Percentiles rank a stretch among this genome's conserved stretches.
phyloP scores from a whole-genome alignment of 805 yeast genomes.

The Pichia nanzhaoensis region DNA sequence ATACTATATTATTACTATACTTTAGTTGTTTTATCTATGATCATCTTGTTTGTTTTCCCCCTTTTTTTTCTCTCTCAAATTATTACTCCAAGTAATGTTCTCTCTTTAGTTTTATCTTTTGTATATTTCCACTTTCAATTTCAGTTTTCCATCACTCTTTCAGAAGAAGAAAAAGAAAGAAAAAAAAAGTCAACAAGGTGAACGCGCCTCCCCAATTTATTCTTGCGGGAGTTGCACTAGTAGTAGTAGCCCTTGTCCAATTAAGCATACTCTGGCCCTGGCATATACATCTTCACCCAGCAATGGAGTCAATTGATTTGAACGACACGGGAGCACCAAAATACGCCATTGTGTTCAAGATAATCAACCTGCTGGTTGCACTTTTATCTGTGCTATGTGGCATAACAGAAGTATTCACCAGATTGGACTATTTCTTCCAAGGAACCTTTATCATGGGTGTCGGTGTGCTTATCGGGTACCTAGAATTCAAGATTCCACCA shows the following conservation, averaged over 20 bases:
- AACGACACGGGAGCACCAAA: constrained; percentile 29
- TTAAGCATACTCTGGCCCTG: too few relatives aligned
- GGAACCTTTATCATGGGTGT: constrained; percentile 52
- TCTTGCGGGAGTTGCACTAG: too few relatives aligned
- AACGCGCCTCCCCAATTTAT: too few relatives aligned
- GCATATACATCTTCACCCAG: neutral
- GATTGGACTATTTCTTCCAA: constrained; percentile 40
- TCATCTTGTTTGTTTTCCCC: neutral
- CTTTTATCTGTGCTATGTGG: constrained; percentile 44
- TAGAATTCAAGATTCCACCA: constrained; percentile 45
- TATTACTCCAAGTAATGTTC: too few relatives aligned
- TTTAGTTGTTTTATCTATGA: too few relatives aligned
- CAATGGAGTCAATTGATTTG: constrained; percentile 36
- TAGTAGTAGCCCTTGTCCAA: too few relatives aligned
- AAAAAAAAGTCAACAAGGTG: too few relatives aligned
- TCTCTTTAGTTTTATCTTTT: neutral
- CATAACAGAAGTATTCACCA: constrained; percentile 40
- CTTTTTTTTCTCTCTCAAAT: too few relatives aligned
- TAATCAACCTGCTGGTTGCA: constrained; percentile 51
- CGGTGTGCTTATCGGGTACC: constrained; percentile 46
- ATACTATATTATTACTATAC: neutral
- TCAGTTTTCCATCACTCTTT: too few relatives aligned
- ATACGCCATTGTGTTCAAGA: constrained; percentile 38
- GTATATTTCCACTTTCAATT: neutral
- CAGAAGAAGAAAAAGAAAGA: neutral